phyloP scores from a whole-genome alignment of 208 protist species.

The Blechomonas ayalai region DNA sequence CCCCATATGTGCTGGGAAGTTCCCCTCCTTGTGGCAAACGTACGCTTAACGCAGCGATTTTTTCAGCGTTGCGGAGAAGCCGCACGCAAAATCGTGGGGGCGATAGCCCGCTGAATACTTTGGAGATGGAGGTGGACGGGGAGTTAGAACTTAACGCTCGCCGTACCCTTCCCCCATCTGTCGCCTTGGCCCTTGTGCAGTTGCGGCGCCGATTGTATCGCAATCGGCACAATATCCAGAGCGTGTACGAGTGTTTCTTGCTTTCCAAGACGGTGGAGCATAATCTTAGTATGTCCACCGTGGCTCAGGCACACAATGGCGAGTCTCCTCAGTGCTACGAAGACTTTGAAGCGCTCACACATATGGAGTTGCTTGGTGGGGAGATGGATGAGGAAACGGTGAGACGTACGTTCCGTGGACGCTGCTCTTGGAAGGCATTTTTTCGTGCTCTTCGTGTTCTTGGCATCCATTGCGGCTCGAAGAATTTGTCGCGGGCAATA shows the following conservation, averaged over 20 bases:
- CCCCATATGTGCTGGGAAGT: too few relatives aligned
- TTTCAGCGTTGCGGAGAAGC: too few relatives aligned
- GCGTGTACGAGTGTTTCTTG: conserved; percentile 43
- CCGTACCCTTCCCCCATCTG: conserved; percentile 10
- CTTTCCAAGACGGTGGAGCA: conserved; percentile 7
- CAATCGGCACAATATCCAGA: conserved; percentile 18
- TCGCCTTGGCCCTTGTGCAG: conserved; percentile 24
- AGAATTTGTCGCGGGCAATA: conserved; percentile 15
- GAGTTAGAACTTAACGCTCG: not conserved
- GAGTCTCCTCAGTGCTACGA: not conserved
- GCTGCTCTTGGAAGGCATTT: conserved; percentile 42
- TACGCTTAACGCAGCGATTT: too few relatives aligned
- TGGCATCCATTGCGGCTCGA: conserved; percentile 23
- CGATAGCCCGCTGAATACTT: too few relatives aligned
- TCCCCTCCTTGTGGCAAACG: too few relatives aligned
- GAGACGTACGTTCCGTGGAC: conserved; percentile 6
- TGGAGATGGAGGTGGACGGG: too few relatives aligned
- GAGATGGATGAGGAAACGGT: conserved; percentile 6
- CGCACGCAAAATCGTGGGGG: too few relatives aligned
- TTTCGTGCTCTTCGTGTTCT: conserved; percentile 32
- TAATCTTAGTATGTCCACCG: conserved; percentile 1
- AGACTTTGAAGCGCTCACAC: conserved; percentile 8
- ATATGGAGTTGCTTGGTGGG: conserved; percentile 15
- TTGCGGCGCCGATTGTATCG: conserved; percentile 21
- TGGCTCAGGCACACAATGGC: not conserved